A percentile compares a stretch with the other conserved stretches of the same genome.
These are phyloP conservation scores for Apophysomyces ossiformis DNA, from an alignment of 371 early-diverging fungal species.

Conservation along the genomic window DNA sequence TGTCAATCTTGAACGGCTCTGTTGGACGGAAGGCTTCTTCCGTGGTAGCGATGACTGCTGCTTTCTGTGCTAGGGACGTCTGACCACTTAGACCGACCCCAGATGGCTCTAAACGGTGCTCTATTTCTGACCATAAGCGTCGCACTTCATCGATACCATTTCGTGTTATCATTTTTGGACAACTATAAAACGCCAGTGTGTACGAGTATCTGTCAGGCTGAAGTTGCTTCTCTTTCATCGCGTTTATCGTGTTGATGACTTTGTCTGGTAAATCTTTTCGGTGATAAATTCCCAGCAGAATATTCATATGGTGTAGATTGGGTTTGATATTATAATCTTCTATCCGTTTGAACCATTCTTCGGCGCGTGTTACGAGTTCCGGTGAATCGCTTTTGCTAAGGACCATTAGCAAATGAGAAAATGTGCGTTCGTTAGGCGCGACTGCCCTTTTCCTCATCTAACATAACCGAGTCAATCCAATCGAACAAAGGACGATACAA, in stretches of 20 bases:
- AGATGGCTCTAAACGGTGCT: constrained; percentile 14
- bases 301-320: constrained; percentile 32
- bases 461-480: background rate
- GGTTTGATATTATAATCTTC: constrained; percentile 25
- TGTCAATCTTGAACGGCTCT: constrained; percentile 26
- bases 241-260: constrained; percentile 14
- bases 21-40: background rate
- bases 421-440: constrained; percentile 41
- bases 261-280: constrained; percentile 13
- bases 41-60: constrained; percentile 8
- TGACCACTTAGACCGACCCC: background rate
- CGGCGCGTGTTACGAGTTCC: constrained; percentile 26
- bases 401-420: constrained; percentile 30
- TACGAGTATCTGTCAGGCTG: constrained; percentile 33
- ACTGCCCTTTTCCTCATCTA: constrained; percentile 43
- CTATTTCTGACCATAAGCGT: constrained; percentile 27
- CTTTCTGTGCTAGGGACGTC: constrained; percentile 18
- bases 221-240: constrained; percentile 1
- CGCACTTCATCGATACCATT: constrained; percentile 16
- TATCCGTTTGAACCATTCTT: constrained; percentile 30
- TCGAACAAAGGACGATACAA: no score
- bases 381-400: constrained; percentile 32
- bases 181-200: constrained; percentile 25
- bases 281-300: constrained; percentile 32
- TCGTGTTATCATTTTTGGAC: constrained; percentile 8